Base-by-base conservation (phyloP, 768 basidiomycete genomes). In the Naganishia onofrii region DNA sequence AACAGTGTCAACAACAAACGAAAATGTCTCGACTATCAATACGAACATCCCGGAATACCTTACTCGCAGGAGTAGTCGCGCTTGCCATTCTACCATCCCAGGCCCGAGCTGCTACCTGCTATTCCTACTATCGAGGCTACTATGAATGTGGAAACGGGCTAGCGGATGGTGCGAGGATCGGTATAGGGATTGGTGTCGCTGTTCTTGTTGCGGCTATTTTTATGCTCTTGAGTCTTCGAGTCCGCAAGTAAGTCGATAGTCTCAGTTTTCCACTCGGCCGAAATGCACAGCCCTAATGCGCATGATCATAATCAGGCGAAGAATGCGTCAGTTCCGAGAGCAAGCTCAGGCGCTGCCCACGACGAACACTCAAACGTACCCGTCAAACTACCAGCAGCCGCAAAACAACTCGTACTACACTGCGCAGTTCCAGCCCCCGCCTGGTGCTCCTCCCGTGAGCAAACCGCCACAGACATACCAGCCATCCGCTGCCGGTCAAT, bases 161-260 rank as follows among this genome's bases (percentile, higher is more conserved):
- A 0, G 31, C 58, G 5, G 73, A 76, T 65, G 77, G 77, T 15
- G 76, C 78, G 9, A 60, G 80, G 23, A 72, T 76, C 23, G 80
- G 78, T 67, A 79, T 81, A 66, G 80, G 78, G 66, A 66, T 78
- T 23, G 79, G 76, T 63, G 63, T 80, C 9, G 80, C 76, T 6
- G 75, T 68, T 17, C 76, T 60, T 53, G 74, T 78, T 7, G 31
- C 78, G 0, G 31, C 76, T 15, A 46, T 78, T 6, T 74, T 74
- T 32, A 19, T 55, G 19, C 38, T 75, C 0, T 72, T 73, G 63
- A 74, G 75, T 17, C 72, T 63, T 26, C 76, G 72, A 72, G 58
- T 75, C 29, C 42, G 79, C 58, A 74, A 72, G 79, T 80, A 71
- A 76, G 78, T 36, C 4, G 34, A 78, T 10, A 10, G n/a, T n/a